Evolutionary conservation across 2,329 filamentous ascomycete species (phyloP).

Genomic region (Volutella citrinella): DNA sequence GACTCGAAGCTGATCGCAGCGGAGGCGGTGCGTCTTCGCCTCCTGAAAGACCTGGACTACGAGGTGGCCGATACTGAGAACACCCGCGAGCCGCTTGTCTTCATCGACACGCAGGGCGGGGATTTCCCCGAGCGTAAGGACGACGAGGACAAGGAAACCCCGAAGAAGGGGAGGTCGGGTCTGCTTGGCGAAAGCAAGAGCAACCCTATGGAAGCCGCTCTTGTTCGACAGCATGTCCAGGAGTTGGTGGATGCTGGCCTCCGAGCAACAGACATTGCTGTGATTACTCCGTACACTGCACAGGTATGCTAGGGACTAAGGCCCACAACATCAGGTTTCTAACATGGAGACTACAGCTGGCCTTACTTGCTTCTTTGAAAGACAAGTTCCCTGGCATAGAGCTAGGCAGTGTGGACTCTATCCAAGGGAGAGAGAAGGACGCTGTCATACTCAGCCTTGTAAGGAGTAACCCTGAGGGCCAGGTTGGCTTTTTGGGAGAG

Average conservation of each 20-base stretch:
- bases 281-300: slow-evolving; percentile 95
- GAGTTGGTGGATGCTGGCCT: slow-evolving; percentile 78
- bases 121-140: slow-evolving; percentile 83
- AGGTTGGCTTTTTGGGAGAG: slow-evolving; percentile 92
- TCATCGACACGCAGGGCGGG: slow-evolving; percentile 94
- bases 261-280: slow-evolving; percentile 78
- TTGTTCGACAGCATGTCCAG: slow-evolving; percentile 76
- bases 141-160: slow-evolving; percentile 57
- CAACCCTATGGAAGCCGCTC: slow-evolving; percentile 83
- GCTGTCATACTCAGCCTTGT: slow-evolving; percentile 93
- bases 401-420: slow-evolving; percentile 94
- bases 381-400: slow-evolving; percentile 82
- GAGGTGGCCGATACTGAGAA: slow-evolving; percentile 78
- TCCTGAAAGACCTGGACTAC: slow-evolving; percentile 77
- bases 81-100: slow-evolving; percentile 81
- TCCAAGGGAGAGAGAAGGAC: slow-evolving; percentile 96
- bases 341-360: slow-evolving; percentile 52
- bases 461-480: slow-evolving; percentile 78
- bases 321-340: slow-evolving; percentile 12
- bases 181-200: slow-evolving; percentile 68
- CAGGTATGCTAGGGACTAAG: slow-evolving; percentile 52
- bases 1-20: slow-evolving; percentile 77
- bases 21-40: slow-evolving; percentile 69
- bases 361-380: slow-evolving; percentile 75
- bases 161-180: slow-evolving; percentile 43